Base-by-base conservation (phyloP, 2,329 filamentous ascomycete species). In the Xylaria hypoxylon region DNA sequence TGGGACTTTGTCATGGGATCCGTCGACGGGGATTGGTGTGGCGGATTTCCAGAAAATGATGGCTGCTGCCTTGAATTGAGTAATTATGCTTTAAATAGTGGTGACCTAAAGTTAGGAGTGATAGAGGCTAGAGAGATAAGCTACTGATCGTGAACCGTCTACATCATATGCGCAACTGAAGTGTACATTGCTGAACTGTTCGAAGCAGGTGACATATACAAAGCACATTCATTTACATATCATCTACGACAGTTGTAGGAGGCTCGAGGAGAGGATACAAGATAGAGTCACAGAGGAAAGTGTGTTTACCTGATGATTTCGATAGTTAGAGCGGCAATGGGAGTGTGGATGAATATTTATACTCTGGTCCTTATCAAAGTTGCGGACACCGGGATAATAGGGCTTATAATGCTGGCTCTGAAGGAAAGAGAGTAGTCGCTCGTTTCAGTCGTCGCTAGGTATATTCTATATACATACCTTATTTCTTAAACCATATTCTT, bases 1-100 rank as follows among this genome's bases (percentile, higher is more conserved):
- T 60, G 81, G 80, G 52, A 80, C 78, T 2, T 55, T 40, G 24
- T 33, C 55, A 6, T 69, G 67, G 67, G 67, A 69, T 59, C 60
- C 65, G 5, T 61, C 47, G 3, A 68, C 68, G 17, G 68, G 68
- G 5, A 13, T 65, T n/a, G 65, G 68, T 2, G 58, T 50, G 13
- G 65, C 68, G 1, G 42, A 68, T 50, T 70, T 70, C 28, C 59
- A 65, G 56, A 58, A 61, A n/a, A 53, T 70, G 65, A 48, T 62
- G 50, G 55, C 26, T 26, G 56, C 59, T 11, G 67, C 65, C 28
- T 65, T 65, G 57, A 40, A 28, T 15, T 64, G 50, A 67, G 44
- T 31, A 42, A 10, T 28, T 22, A 55, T 47, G 5, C 8, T 38
- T 53, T 33, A 45, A 40, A 24, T 51, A 48, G 15, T 40, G 4